Base-by-base conservation (phyloP, 2,329 filamentous ascomycete species). In the Trichoderma koningii region DNA sequence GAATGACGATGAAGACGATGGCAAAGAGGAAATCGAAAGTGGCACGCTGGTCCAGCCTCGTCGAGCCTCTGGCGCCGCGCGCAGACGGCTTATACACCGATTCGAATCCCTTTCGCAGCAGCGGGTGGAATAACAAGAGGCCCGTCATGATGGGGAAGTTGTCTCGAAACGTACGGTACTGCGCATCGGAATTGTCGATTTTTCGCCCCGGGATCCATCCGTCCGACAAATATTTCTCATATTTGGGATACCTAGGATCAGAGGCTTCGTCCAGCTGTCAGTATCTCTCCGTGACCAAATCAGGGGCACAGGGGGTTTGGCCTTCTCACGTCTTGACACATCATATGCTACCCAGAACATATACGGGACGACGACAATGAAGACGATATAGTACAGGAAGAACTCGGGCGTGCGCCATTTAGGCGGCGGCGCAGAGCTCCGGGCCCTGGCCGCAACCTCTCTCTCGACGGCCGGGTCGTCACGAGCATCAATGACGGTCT, bases 191-290 rank as follows among this genome's bases (percentile, higher is more conserved):
- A 68, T 93, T 88, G 78, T 99, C 95, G 68, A 98, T 92, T 83
- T 92, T 92, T 66, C 94, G 90, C 28, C 94, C 94, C 7, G 90
- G 90, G 65, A 99, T 90, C 95, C 95, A 99, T 70, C 95, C 96
- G 9, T 87, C 83, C 2, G 87, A 88, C 17, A 99, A 84, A 45
- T 89, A 81, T 66, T 81, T 80, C 67, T 89, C 83, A 74, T 89
- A 97, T 70, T 89, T 90, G 66, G 83, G 75, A 74, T 95, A 99
- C 70, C 90, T 88, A 5, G 92, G 91, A 74, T 97, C 90, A 42
- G 87, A 88, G 66, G 89, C 93, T 96, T 48, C 28, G 14, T 28
- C 26, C 2, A 26, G 2, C 6, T 52, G 23, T 63, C 26, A 63
- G 60, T 6, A 44, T 12, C 26, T 2, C 42, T 21, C 38, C n/a